Percentiles rank a stretch among this genome's conserved stretches.
These are phyloP conservation scores for Neostapfia colusana DNA, from an alignment of 176 grass and related monocot species.

Conservation along the genomic window DNA sequence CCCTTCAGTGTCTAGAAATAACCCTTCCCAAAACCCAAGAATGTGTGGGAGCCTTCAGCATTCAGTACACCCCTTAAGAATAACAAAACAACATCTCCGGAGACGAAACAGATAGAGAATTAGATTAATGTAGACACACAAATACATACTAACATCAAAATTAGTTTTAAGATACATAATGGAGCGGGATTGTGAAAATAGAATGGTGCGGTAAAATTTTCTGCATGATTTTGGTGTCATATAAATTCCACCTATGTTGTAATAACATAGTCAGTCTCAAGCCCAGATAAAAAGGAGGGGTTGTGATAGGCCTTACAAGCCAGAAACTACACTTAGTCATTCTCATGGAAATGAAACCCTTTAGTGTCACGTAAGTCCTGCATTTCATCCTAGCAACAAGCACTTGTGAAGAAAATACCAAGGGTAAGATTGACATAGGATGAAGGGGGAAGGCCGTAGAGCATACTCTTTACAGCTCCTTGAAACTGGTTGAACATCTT, in stretches of 20 bases:
- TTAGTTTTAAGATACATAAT: not conserved
- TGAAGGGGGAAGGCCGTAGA: not conserved
- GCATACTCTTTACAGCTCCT: slow-evolving; percentile 96
- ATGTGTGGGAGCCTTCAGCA: too few relatives aligned
- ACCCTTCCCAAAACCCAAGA: too few relatives aligned
- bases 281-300: too few relatives aligned
- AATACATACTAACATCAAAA: not conserved
- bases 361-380: not conserved
- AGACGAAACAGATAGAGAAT: not conserved
- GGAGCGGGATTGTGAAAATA: not conserved
- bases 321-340: too few relatives aligned
- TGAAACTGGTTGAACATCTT: slow-evolving; percentile 85
- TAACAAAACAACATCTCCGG: not conserved
- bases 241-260: too few relatives aligned
- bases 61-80: too few relatives aligned
- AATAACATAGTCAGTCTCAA: too few relatives aligned
- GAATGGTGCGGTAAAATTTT: not conserved
- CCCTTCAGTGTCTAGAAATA: too few relatives aligned
- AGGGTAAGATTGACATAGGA: not conserved
- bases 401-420: not conserved
- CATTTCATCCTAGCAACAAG: not conserved
- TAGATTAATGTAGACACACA: not conserved
- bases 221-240: not conserved
- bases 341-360: too few relatives aligned
- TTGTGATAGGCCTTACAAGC: too few relatives aligned